These are phyloP conservation scores for Przewalskia tangutica DNA, from an alignment of 257 asterid species.

Conservation along the genomic window DNA sequence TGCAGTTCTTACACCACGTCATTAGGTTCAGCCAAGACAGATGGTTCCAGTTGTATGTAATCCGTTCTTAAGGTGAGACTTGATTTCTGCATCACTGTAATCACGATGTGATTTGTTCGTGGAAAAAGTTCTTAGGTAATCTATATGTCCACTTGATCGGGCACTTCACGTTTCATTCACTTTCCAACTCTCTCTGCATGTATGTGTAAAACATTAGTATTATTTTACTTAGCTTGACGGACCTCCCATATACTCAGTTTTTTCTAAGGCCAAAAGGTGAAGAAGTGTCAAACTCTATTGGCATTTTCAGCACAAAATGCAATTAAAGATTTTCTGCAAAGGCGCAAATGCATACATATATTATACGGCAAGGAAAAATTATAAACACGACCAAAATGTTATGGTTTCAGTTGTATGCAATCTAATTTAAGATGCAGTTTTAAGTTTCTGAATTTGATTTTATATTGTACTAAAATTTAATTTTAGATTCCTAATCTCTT, in stretches of 20 bases:
- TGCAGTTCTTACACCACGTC: constrained; percentile 41
- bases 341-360: not conserved
- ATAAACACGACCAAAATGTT: not conserved
- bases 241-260: not conserved
- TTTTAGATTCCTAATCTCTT: not conserved
- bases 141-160: not conserved
- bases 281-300: not conserved
- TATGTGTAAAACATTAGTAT: not conserved
- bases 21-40: constrained; percentile 20
- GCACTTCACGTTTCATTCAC: not conserved
- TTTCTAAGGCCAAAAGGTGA: not conserved
- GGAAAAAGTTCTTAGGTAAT: not conserved
- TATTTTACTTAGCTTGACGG: not conserved
- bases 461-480: not conserved
- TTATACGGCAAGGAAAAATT: not conserved
- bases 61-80: constrained; percentile 25
- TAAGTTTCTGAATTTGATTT: too few species aligned
- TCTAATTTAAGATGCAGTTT: too few species aligned
- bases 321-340: not conserved
- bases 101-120: not conserved
- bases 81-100: not conserved
- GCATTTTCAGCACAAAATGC: not conserved
- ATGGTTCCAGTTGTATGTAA: constrained; percentile 22
- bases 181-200: not conserved
- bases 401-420: too few species aligned